Conservation (phyloP, 192 early-diverging fungal species). For the Lunasporangiospora selenospora region DNA sequence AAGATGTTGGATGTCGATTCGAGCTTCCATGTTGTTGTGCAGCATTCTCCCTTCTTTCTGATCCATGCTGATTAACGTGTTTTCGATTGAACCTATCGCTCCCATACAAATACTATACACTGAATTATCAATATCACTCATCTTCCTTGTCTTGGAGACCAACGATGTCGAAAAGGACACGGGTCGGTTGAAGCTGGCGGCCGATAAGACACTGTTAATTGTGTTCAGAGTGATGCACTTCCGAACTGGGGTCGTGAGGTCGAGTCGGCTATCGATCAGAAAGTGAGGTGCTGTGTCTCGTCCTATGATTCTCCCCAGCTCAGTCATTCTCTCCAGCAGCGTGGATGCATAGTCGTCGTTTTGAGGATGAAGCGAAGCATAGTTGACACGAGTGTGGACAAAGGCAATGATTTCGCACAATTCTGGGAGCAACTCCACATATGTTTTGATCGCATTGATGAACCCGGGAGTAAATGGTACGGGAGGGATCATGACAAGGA, state of each 20-base stretch:
- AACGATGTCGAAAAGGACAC: not conserved
- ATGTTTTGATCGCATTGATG: not conserved
- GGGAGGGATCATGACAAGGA: slow-evolving; percentile 1
- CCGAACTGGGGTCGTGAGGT: slow-evolving; percentile 3
- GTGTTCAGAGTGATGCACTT: slow-evolving; percentile 17
- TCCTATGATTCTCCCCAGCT: slow-evolving; percentile 7
- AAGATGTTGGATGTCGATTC: no score
- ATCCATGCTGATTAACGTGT: no score
- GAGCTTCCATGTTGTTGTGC: no score
- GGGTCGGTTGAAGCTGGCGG: not conserved
- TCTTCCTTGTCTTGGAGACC: slow-evolving; percentile 7
- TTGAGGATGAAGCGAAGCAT: slow-evolving; percentile 6
- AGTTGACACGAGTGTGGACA: slow-evolving; percentile 19
- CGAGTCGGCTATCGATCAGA: slow-evolving; percentile 15
- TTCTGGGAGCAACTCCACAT: slow-evolving; percentile 13
- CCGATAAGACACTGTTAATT: slow-evolving; percentile 2
- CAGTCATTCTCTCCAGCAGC: not conserved
- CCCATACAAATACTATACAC: no score
- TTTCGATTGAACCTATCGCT: no score
- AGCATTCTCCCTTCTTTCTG: no score
- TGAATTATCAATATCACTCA: slow-evolving; percentile 16
- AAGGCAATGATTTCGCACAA: slow-evolving; percentile 21
- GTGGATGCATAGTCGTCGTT: not conserved
- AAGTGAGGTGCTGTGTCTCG: not conserved
- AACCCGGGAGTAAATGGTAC: slow-evolving; percentile 3